A percentile compares a stretch with the other conserved stretches of the same genome.
Evolutionary conservation across 1,139 yeast genomes (phyloP).

Genomic region (Schwanniomyces etchellsii): DNA sequence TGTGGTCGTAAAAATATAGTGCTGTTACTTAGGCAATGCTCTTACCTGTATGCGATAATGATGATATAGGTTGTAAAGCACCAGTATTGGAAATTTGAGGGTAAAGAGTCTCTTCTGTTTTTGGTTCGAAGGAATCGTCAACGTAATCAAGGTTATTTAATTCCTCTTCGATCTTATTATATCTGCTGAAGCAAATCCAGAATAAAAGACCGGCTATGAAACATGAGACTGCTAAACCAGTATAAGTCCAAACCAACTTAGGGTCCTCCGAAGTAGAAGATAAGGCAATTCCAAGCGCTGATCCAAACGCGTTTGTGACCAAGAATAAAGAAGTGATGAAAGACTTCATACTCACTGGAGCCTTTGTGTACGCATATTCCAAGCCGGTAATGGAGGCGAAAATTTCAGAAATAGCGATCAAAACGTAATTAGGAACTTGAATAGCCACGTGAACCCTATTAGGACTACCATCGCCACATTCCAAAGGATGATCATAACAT

Average conservation of each 20-base stretch:
- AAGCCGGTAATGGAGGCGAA: constrained; percentile 63
- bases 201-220: constrained; percentile 55
- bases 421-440: constrained; percentile 59
- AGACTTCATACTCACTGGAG: constrained; percentile 61
- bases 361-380: constrained; percentile 67
- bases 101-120: too few relatives aligned
- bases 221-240: constrained; percentile 57
- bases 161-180: constrained; percentile 55
- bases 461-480: constrained; percentile 30
- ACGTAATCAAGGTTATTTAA: constrained; percentile 49
- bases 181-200: constrained; percentile 56
- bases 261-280: constrained; percentile 65
- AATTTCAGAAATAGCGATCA: constrained; percentile 60
- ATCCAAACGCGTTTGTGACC: constrained; percentile 60
- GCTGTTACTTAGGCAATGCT: too few relatives aligned
- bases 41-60: too few relatives aligned
- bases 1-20: too few relatives aligned
- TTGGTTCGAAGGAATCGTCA: constrained; percentile 9
- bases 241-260: constrained; percentile 61
- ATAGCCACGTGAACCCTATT: constrained; percentile 56
- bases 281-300: constrained; percentile 69
- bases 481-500: constrained; percentile 59
- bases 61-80: constrained; percentile 18
- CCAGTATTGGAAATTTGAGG: background rate
- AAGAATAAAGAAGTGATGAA: constrained; percentile 60